These are phyloP conservation scores for Exophiala spinifera DNA, from an alignment of 2,329 filamentous ascomycete genomes.

Conservation along the genomic window DNA sequence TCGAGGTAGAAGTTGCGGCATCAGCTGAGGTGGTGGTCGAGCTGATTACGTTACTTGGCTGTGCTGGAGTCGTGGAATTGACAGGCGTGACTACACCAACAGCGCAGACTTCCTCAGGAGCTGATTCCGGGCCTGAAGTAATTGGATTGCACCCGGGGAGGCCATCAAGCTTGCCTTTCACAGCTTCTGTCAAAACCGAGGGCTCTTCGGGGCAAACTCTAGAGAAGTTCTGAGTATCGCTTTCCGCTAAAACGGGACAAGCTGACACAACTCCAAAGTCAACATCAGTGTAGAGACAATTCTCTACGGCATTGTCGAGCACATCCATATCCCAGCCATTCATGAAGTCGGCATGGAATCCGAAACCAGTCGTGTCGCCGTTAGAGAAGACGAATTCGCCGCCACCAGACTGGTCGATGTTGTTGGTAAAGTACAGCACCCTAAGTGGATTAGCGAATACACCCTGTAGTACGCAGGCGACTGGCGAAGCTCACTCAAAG, in stretches of 20 bases:
- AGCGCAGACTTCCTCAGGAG: constrained; percentile 17
- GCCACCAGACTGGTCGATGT: constrained; percentile 44
- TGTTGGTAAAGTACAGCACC: constrained; percentile 52
- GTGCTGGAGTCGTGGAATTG: constrained; percentile 2
- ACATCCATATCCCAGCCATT: constrained; percentile 67
- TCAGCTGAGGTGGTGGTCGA: background rate
- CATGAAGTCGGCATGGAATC: constrained; percentile 63
- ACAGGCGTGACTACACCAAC: constrained; percentile 3
- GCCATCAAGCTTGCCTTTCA: constrained; percentile 24
- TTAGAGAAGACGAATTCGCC: constrained; percentile 56
- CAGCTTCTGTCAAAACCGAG: constrained; percentile 37
- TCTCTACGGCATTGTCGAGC: constrained; percentile 65
- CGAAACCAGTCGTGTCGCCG: constrained; percentile 51
- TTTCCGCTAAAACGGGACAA: constrained; percentile 51
- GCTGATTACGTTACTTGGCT: constrained; percentile 1
- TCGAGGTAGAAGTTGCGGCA: background rate
- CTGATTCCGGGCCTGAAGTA: constrained; percentile 35
- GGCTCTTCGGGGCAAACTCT: constrained; percentile 50
- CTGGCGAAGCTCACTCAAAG: constrained; percentile 61
- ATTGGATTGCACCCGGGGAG: constrained; percentile 32
- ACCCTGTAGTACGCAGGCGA: background rate
- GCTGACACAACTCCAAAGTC: constrained; percentile 58
- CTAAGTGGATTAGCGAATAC: constrained; percentile 34
- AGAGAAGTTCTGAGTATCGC: constrained; percentile 53
- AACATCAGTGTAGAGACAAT: constrained; percentile 57